phyloP scores from a whole-genome alignment of 176 grass and related monocot species.

The Otatea glauca region DNA sequence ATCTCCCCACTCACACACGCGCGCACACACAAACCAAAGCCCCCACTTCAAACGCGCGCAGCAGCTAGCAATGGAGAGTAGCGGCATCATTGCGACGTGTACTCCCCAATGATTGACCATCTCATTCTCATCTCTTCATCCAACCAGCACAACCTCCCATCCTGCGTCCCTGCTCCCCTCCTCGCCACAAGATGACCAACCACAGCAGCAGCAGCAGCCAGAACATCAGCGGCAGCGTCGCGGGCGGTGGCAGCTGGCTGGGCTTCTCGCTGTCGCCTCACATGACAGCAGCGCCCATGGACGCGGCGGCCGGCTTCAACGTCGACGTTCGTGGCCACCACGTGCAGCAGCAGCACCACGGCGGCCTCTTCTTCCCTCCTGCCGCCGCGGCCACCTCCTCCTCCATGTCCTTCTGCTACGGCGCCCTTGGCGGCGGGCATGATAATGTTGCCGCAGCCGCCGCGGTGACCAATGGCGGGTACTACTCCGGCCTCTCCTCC shows the following conservation, averaged over 20 bases:
- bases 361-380: constrained; percentile 52
- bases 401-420: constrained; percentile 48
- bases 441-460: constrained; percentile 3
- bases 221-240: constrained; percentile 55
- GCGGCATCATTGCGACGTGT: constrained; percentile 77
- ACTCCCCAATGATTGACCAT: constrained; percentile 87
- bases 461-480: constrained; percentile 27
- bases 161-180: neutral
- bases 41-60: constrained; percentile 50
- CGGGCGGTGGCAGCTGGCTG: constrained; percentile 63
- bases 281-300: constrained; percentile 57
- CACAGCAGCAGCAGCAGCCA: constrained; percentile 51
- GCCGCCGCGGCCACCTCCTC: constrained; percentile 37
- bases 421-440: constrained; percentile 39
- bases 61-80: constrained; percentile 46
- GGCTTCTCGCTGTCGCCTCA: constrained; percentile 88
- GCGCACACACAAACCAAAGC: constrained; percentile 53
- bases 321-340: constrained; percentile 9
- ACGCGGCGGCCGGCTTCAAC: constrained; percentile 21
- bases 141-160: constrained; percentile 24
- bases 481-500: constrained; percentile 72
- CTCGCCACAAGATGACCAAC: constrained; percentile 50
- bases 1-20: neutral
- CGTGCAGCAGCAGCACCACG: constrained; percentile 43
- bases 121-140: constrained; percentile 53